These are phyloP conservation scores for Albugo candida DNA, from an alignment of 352 stramenopile genomes.

Conservation along the genomic window DNA sequence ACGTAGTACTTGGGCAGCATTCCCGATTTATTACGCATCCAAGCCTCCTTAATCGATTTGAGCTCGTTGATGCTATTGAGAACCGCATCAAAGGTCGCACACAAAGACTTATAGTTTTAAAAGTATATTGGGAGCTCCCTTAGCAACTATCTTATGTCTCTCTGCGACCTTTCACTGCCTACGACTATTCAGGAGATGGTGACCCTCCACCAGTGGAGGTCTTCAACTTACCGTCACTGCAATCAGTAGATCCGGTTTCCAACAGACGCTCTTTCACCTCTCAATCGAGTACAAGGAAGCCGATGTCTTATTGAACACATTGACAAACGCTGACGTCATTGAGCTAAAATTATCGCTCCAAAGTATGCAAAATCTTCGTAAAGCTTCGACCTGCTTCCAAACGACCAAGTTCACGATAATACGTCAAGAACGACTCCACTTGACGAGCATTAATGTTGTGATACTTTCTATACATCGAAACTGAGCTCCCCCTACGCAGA, in stretches of 20 bases:
- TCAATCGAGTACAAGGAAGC: too few species aligned
- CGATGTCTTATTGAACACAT: conserved; percentile 43
- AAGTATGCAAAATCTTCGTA: conserved; percentile 50
- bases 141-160: too few species aligned
- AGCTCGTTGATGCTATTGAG: conserved; percentile 29
- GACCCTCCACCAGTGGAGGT: too few species aligned
- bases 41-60: conserved; percentile 67
- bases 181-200: too few species aligned
- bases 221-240: too few species aligned
- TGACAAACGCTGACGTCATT: conserved; percentile 73
- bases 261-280: too few species aligned
- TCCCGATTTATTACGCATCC: conserved; percentile 66
- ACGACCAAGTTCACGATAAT: conserved; percentile 62
- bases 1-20: conserved; percentile 68
- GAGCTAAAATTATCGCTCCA: conserved; percentile 68
- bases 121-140: too few species aligned
- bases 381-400: conserved; percentile 45
- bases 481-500: conserved; percentile 48
- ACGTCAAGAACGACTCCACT: conserved; percentile 71
- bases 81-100: too few species aligned
- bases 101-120: too few species aligned
- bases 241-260: too few species aligned
- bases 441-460: conserved; percentile 62
- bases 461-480: conserved; percentile 79
- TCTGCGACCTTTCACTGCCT: too few species aligned